These are phyloP conservation scores for Vachellia collinsii DNA, from an alignment of 306 rosid genomes.

Conservation along the genomic window DNA sequence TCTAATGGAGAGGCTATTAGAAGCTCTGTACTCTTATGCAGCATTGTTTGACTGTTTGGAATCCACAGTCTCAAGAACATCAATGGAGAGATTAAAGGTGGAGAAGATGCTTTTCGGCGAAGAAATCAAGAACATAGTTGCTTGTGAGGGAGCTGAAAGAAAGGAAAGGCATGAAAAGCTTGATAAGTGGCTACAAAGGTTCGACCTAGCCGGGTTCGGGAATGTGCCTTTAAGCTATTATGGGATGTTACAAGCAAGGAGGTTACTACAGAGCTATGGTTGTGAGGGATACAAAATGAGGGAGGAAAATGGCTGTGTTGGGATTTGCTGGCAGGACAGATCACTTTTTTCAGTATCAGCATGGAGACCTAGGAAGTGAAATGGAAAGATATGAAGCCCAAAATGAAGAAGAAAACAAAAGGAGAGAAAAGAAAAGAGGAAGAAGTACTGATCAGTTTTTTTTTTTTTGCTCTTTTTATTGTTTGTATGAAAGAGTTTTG, in stretches of 20 bases:
- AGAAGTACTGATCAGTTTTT: conserved; percentile 25
- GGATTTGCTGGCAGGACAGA: conserved; percentile 83
- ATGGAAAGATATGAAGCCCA: conserved; percentile 9
- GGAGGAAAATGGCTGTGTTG: conserved; percentile 70
- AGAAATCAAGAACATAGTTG: conserved; percentile 83
- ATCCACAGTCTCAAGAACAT: conserved; percentile 71
- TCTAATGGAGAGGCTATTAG: conserved; percentile 79
- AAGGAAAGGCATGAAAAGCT: conserved; percentile 85
- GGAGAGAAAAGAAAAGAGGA: conserved; percentile 28
- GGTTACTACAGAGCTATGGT: conserved; percentile 71
- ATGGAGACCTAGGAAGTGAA: conserved; percentile 82
- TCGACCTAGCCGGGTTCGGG: conserved; percentile 69
- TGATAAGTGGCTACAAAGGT: conserved; percentile 75
- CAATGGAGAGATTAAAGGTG: conserved; percentile 77
- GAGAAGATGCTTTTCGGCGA: conserved; percentile 93
- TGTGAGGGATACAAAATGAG: conserved; percentile 84
- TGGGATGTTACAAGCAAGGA: conserved; percentile 70
- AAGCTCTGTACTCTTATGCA: conserved; percentile 81
- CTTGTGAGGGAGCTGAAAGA: conserved; percentile 88
- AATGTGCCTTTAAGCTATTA: conserved; percentile 67
- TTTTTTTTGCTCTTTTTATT: conserved; percentile 19
- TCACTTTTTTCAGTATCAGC: conserved; percentile 76
- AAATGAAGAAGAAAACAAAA: conserved; percentile 18
- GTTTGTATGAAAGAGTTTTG: conserved; percentile 39
- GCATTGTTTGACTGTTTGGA: conserved; percentile 90